phyloP scores from a whole-genome alignment of 2,329 filamentous ascomycete genomes.

The Cladobotryum protrusum region DNA sequence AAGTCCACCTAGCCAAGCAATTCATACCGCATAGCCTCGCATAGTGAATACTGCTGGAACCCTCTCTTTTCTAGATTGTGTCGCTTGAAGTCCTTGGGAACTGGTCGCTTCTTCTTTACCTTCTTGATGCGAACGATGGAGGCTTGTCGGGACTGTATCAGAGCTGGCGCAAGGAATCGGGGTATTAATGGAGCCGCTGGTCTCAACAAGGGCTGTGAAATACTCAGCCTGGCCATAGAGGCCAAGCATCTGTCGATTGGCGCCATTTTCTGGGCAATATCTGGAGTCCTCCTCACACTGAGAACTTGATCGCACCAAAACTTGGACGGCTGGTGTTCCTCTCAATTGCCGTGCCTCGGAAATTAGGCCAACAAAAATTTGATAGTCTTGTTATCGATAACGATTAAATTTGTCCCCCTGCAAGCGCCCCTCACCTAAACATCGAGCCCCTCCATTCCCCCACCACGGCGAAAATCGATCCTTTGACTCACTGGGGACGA shows the following conservation, averaged over 20 bases:
- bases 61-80: constrained; percentile 62
- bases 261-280: constrained; percentile 36
- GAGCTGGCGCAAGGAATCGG: constrained; percentile 42
- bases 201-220: constrained; percentile 35
- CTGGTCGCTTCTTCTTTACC: constrained; percentile 50
- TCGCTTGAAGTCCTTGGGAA: constrained; percentile 59
- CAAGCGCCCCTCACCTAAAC: constrained; percentile 9
- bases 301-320: constrained; percentile 13
- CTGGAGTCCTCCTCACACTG: constrained; percentile 22
- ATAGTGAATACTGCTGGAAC: constrained; percentile 64
- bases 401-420: not conserved
- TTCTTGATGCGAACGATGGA: constrained; percentile 43
- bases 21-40: constrained; percentile 86
- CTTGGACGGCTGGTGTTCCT: constrained; percentile 3
- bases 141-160: constrained; percentile 38
- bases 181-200: constrained; percentile 40
- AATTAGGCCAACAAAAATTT: constrained; percentile 18
- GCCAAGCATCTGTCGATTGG: constrained; percentile 48
- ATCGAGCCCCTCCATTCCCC: constrained; percentile 19
- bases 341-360: constrained; percentile 16
- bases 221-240: constrained; percentile 46
- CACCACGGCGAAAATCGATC: constrained; percentile 20
- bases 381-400: constrained; percentile 20
- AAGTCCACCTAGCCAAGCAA: not conserved
- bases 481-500: constrained; percentile 18